Base-by-base conservation (phyloP, 192 early-diverging fungal genomes). In the Rhizophagus prolifer region DNA sequence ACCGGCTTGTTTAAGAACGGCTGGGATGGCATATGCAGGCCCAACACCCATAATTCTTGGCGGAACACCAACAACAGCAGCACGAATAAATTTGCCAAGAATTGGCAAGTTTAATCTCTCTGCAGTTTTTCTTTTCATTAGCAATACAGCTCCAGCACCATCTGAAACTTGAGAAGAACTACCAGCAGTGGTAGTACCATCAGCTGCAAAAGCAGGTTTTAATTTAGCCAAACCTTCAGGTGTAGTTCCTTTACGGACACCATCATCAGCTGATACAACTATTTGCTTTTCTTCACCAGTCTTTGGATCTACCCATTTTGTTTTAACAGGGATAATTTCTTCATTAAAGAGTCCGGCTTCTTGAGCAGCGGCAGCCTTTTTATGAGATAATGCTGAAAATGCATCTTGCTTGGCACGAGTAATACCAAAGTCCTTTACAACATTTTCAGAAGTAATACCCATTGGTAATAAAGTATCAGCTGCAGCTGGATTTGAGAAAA, bases 141-240 rank as follows among this genome's bases (percentile, higher is more conserved):
- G 84, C 66, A 99, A 87, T 72, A 96, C 95, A 21, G 94, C 96
- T 31, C 96, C 97, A 31, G 96, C 97, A 79, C 96, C 96, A 82
- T 99, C 97, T 14, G 96, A 96, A 70, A 98, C 95, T 89, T 99
- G 96, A 67, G 97, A 99, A 58, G 96, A 91, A 81, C 95, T 97
- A 71, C 95, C 97, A 58, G 96, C 97, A 41, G 96, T 97, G 67
- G 96, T 95, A 74, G 86, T 82, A 70, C 96, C 96, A 28, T 91
- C 81, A 62, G 88, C 86, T 65, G 88, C 90, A 85, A 99, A 98
- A n/a, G 94, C 95, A 30, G 96, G 93, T 47, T 88, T 88, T 72
- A 95, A 87, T 82, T 97, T 96, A 85, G 88, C 86, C 28, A 99
- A 87, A 2, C 70, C 81, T 80, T 96, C 94, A 50, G 89, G 77